Evolutionary conservation across 2,329 filamentous ascomycete species (phyloP), one percentile per base, ranked within the genome.

Genomic region (Exophiala mesophila): DNA sequence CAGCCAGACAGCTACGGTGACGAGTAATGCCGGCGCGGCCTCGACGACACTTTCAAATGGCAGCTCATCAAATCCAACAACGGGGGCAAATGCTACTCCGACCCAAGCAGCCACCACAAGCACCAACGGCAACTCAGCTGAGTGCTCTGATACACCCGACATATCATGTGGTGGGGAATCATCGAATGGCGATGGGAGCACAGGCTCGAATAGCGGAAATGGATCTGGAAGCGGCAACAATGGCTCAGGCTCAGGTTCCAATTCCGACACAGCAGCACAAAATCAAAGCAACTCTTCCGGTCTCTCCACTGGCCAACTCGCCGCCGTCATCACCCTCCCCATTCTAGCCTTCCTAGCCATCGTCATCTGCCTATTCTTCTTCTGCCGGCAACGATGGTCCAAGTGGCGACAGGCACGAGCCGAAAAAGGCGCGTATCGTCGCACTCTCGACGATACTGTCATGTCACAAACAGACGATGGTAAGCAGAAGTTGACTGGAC

Each of bases 401-500:
- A 32, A 30, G 15, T 54, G 49, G 47, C 41, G 41, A 4, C 38
- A 43, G 31, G 6, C 36, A 26, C 31, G 49, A 20, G 36, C 41
- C n/a, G 41, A 54, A 12, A n/a, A 35, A n/a, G 34, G 44, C 2
- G 41, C 44, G 10, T 54, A 54, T 42, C 36, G 52, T 1, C 36
- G 46, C 28, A 44, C 44, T 1, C 39, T 54, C 9, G 47, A 52
- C 36, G 52, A 52, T 17, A 49, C 52, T 1, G 19, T 52, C 13
- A 28, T 15, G 7, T 9, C 18, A 5, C 20, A 18, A 13, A 17
- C 32, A 15, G 18, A 12, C 17, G 18, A 19, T 18, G 13, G 32
- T 7, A 15, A 6, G 15, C 45, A 45, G 18, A 35, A 39, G 20
- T 30, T 32, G 15, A 31, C 42, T 5, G 34, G 48, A 2, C 20